Percentiles rank a stretch among this genome's conserved stretches.
phyloP scores from a whole-genome alignment of 805 yeast species.

The Wickerhamiella australiensis region DNA sequence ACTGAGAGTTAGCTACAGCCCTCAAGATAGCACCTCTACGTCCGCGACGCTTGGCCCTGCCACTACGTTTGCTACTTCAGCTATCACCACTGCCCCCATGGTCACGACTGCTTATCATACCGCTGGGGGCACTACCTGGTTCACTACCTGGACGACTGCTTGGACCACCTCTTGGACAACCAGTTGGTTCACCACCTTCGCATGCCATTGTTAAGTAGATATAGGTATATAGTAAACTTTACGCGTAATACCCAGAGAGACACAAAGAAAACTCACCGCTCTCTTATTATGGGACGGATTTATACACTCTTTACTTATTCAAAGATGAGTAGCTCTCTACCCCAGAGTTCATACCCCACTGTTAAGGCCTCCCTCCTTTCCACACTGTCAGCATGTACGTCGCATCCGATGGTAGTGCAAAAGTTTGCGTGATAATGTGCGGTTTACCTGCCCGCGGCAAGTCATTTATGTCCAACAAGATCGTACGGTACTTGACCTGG shows the following conservation, averaged over 20 bases:
- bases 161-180: not conserved
- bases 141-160: not conserved
- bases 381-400: slow-evolving; percentile 15
- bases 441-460: slow-evolving; percentile 61
- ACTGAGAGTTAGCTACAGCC: not conserved
- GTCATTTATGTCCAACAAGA: slow-evolving; percentile 85
- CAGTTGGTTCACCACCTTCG: not conserved
- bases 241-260: too few species aligned
- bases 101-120: not conserved
- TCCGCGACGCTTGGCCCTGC: not conserved
- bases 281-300: too few species aligned
- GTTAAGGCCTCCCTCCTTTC: too few species aligned
- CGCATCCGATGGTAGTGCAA: slow-evolving; percentile 20
- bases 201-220: not conserved
- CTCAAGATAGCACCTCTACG: not conserved
- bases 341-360: not conserved
- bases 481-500: slow-evolving; percentile 88
- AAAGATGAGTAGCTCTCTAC: too few species aligned
- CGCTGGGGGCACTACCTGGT: not conserved
- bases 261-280: too few species aligned
- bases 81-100: not conserved
- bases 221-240: not conserved
- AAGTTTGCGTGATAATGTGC: slow-evolving; percentile 29
- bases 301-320: too few species aligned
- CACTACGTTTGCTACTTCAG: not conserved